These are phyloP conservation scores for Fusarium sacchari DNA, from an alignment of 2,329 filamentous ascomycete species.

Conservation along the genomic window DNA sequence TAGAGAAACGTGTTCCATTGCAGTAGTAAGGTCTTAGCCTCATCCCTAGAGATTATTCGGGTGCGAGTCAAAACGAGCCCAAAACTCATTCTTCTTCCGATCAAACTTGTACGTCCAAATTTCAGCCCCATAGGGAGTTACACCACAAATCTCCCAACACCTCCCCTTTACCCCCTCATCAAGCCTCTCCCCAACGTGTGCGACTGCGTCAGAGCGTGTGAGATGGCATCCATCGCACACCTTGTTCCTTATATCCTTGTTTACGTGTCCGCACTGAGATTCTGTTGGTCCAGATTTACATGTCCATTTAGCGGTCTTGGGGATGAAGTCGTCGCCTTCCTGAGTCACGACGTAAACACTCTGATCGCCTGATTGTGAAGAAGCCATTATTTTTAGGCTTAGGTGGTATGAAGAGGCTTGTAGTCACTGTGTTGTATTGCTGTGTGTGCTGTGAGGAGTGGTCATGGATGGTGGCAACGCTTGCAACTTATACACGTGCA, in stretches of 20 bases:
- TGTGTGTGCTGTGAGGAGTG: background rate
- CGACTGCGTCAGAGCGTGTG: background rate
- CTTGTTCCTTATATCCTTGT: background rate
- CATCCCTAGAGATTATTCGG: background rate
- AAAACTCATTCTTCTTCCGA: background rate
- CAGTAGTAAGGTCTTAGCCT: fast-evolving
- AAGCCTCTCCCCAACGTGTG: background rate
- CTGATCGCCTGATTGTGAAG: too few relatives aligned
- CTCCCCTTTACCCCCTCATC: background rate
- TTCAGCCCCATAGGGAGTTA: background rate
- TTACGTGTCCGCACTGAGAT: background rate
- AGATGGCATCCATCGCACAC: fast-evolving
- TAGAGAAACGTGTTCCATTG: background rate
- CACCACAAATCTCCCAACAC: background rate
- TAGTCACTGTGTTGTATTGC: background rate
- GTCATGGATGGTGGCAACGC: too few relatives aligned
- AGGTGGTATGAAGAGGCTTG: background rate
- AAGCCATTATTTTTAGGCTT: fast-evolving
- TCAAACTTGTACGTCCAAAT: background rate
- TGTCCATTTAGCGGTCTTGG: background rate
- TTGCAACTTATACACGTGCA: background rate
- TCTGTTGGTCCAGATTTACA: background rate
- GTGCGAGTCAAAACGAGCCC: background rate
- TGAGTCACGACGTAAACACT: fast-evolving
- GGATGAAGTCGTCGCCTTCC: background rate